A percentile compares a stretch with the other conserved stretches of the same genome.
phyloP scores from a whole-genome alignment of 805 yeast species.

The Brettanomyces naardenensis region DNA sequence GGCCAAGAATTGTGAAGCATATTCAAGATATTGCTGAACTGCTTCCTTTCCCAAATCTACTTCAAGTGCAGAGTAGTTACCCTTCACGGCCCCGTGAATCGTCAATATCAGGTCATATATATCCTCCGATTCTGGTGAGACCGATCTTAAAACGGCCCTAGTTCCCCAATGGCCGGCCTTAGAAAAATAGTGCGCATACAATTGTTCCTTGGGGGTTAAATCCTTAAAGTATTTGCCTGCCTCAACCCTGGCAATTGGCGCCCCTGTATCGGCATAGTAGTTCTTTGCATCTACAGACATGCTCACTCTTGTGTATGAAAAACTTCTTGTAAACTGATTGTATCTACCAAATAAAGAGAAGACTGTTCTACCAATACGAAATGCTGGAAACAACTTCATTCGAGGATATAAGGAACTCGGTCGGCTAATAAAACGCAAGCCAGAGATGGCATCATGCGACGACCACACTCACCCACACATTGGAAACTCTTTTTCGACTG shows the following conservation, averaged over 20 bases:
- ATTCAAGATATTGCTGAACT: constrained; percentile 50
- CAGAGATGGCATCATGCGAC: too few species aligned
- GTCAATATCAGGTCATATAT: constrained; percentile 63
- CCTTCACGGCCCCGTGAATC: constrained; percentile 44
- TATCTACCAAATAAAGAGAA: too few species aligned
- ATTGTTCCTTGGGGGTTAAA: constrained; percentile 49
- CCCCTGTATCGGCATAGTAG: constrained; percentile 47
- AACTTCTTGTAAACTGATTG: too few species aligned
- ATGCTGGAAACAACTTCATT: too few species aligned
- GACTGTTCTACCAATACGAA: too few species aligned
- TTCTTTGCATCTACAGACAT: constrained; percentile 14
- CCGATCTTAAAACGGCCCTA: constrained; percentile 71
- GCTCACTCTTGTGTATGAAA: neutral
- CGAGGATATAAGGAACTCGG: too few species aligned
- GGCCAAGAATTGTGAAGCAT: constrained; percentile 65
- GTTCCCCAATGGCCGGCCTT: constrained; percentile 83
- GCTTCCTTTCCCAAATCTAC: constrained; percentile 28
- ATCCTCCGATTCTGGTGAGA: constrained; percentile 71
- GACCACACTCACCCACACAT: too few species aligned
- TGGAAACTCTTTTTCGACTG: too few species aligned
- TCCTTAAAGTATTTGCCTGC: constrained; percentile 65
- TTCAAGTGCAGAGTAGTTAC: constrained; percentile 35
- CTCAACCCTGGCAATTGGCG: constrained; percentile 65
- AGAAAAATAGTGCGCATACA: constrained; percentile 77
- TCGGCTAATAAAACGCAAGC: too few species aligned